Evolutionary conservation across 164 flowering plant genomes (phyloP).

Genomic region (Dillenia suffruticosa): DNA sequence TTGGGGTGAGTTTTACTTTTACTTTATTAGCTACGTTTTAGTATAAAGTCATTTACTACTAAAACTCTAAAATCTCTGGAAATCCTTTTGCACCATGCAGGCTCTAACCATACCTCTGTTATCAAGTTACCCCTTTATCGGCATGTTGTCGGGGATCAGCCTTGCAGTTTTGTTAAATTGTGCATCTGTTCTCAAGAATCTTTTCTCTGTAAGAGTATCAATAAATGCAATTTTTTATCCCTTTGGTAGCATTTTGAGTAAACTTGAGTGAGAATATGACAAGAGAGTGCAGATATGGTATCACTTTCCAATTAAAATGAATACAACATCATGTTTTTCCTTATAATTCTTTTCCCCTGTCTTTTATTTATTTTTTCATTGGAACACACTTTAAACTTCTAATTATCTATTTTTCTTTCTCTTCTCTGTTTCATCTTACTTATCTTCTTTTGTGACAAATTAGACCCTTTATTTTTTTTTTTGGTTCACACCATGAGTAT

Average conservation of each 20-base stretch:
- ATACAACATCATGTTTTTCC: not conserved
- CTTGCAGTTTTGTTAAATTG: conserved; percentile 36
- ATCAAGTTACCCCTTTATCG: conserved; percentile 57
- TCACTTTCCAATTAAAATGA: not conserved
- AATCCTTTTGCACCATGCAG: conserved; percentile 14
- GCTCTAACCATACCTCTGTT: conserved; percentile 45
- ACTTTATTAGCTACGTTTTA: not conserved
- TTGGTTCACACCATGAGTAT: no score
- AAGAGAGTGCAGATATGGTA: not conserved
- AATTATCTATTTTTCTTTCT: no score
- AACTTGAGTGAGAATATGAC: not conserved
- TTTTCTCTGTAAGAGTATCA: conserved; percentile 45
- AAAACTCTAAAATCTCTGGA: not conserved
- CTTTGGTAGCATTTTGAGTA: no score
- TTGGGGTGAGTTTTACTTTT: conserved; percentile 36
- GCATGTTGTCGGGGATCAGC: conserved; percentile 44
- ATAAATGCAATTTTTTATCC: not conserved
- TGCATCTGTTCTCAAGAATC: conserved; percentile 66
- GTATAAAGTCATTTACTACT: not conserved
- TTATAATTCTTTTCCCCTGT: not conserved
- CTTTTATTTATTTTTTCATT: no score
- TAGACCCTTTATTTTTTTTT: no score
- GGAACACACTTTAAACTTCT: not conserved
- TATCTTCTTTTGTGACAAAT: no score
- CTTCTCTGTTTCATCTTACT: no score